Conservation (phyloP, 345 rosid genomes). For the Sapria himalayana region DNA sequence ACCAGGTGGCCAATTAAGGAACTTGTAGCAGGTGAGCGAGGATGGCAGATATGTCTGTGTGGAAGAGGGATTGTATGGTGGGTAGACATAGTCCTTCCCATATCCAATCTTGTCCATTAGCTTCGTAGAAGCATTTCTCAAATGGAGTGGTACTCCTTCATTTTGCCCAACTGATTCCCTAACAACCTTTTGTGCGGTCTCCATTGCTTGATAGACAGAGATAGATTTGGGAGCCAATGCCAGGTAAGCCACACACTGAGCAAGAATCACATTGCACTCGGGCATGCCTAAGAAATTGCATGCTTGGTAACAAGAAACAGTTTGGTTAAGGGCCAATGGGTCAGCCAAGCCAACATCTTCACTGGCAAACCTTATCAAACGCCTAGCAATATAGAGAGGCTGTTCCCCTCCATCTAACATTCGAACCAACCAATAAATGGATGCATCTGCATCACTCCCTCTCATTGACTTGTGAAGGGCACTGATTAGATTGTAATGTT, state of each 20-base stretch:
- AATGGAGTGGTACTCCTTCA: slow-evolving; percentile 67
- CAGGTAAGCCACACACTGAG: slow-evolving; percentile 62
- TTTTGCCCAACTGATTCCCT: slow-evolving; percentile 59
- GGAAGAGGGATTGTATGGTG: slow-evolving; percentile 42
- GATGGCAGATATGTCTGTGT: slow-evolving; percentile 41
- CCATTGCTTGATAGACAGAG: slow-evolving; percentile 45
- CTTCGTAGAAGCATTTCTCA: slow-evolving; percentile 72
- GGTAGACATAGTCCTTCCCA: slow-evolving; percentile 56
- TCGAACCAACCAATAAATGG: slow-evolving; percentile 65
- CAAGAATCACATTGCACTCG: slow-evolving; percentile 56
- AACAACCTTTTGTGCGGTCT: slow-evolving; percentile 44
- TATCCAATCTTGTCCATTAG: slow-evolving; percentile 66
- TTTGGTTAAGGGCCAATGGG: slow-evolving; percentile 53
- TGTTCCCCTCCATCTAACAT: slow-evolving; percentile 79
- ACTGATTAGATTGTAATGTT: slow-evolving; percentile 66
- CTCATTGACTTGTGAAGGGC: slow-evolving; percentile 82
- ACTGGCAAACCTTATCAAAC: slow-evolving; percentile 65
- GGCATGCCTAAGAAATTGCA: slow-evolving; percentile 83
- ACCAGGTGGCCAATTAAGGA: slow-evolving; percentile 45
- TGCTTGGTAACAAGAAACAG: slow-evolving; percentile 80
- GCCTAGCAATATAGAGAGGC: slow-evolving; percentile 70
- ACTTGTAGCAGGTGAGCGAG: slow-evolving; percentile 43
- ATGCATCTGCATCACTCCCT: slow-evolving; percentile 58
- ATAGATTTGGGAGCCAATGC: slow-evolving; percentile 67
- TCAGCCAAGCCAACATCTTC: slow-evolving; percentile 78